These are phyloP conservation scores for Eustoma russellianum DNA, from an alignment of 257 asterid genomes.

Conservation along the genomic window DNA sequence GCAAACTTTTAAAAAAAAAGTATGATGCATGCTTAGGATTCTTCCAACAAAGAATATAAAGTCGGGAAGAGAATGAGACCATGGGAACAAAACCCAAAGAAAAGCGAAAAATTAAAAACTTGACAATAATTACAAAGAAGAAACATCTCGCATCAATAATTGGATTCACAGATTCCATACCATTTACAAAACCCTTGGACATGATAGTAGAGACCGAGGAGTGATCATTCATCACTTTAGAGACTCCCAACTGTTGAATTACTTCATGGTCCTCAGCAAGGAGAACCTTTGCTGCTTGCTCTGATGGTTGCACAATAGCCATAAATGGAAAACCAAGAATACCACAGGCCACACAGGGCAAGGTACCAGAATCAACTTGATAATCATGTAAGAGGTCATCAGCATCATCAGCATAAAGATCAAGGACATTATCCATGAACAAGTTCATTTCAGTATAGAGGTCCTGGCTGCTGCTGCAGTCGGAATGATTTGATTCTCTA, in stretches of 20 bases:
- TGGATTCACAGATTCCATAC: conserved; percentile 21
- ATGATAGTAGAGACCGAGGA: conserved; percentile 14
- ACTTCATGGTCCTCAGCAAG: conserved; percentile 20
- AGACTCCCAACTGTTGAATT: conserved; percentile 13
- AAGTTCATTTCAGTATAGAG: conserved; percentile 41
- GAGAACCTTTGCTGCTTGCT: conserved; percentile 36
- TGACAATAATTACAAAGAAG: neutral
- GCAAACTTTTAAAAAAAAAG: no score
- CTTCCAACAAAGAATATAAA: no score
- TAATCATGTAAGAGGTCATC: conserved; percentile 64
- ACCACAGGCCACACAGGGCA: conserved; percentile 96
- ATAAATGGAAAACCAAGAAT: conserved; percentile 97
- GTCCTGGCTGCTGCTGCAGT: conserved; percentile 24
- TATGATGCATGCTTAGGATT: no score
- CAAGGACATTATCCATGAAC: conserved; percentile 39
- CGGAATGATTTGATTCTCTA: conserved; percentile 27
- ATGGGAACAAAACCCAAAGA: neutral
- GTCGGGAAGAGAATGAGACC: neutral
- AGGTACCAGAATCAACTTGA: conserved; percentile 83
- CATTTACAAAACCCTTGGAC: conserved; percentile 32
- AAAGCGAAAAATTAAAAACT: neutral
- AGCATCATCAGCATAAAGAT: conserved; percentile 52
- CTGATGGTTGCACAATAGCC: conserved; percentile 85
- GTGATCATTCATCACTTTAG: conserved; percentile 21
- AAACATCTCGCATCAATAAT: neutral